These are phyloP conservation scores for Fusarium continuum DNA, from an alignment of 2,329 filamentous ascomycete species.

Conservation along the genomic window DNA sequence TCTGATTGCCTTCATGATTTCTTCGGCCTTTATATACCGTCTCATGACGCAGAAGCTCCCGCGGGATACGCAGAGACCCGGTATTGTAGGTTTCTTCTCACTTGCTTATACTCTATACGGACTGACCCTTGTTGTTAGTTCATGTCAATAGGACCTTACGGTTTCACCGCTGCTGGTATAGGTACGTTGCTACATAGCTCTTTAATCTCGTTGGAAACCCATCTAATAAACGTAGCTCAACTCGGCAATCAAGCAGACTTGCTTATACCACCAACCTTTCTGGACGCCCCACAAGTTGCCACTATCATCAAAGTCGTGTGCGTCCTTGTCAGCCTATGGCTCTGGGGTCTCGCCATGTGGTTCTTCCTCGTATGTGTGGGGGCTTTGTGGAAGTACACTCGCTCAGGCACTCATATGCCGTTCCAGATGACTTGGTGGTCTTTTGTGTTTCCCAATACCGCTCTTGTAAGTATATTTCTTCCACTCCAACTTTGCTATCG, in stretches of 20 bases:
- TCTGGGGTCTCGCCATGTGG: constrained; percentile 85
- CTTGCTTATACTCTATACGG: too few species aligned
- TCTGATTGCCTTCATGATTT: constrained; percentile 77
- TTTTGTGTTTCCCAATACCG: constrained; percentile 84
- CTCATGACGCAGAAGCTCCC: constrained; percentile 90
- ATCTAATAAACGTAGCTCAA: constrained; percentile 47
- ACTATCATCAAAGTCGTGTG: constrained; percentile 59
- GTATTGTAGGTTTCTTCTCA: constrained; percentile 61
- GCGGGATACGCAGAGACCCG: constrained; percentile 76
- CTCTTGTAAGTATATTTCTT: constrained; percentile 55
- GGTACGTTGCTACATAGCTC: constrained; percentile 7
- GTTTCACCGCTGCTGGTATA: constrained; percentile 62
- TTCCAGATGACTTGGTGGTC: constrained; percentile 90
- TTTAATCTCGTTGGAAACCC: not conserved
- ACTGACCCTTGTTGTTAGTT: constrained; percentile 58
- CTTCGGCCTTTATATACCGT: constrained; percentile 83
- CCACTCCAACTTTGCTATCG: not conserved
- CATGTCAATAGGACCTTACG: constrained; percentile 81
- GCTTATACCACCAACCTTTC: constrained; percentile 56
- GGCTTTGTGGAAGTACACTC: constrained; percentile 74
- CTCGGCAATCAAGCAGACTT: constrained; percentile 55
- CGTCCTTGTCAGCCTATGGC: constrained; percentile 76
- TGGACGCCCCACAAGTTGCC: constrained; percentile 53
- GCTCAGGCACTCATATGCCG: constrained; percentile 65
- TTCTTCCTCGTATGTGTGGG: constrained; percentile 85